Percentiles rank a stretch among this genome's conserved stretches.
Evolutionary conservation across 2,329 filamentous ascomycete species (phyloP).

Genomic region (Nothophaeocryptopus gaeumannii): DNA sequence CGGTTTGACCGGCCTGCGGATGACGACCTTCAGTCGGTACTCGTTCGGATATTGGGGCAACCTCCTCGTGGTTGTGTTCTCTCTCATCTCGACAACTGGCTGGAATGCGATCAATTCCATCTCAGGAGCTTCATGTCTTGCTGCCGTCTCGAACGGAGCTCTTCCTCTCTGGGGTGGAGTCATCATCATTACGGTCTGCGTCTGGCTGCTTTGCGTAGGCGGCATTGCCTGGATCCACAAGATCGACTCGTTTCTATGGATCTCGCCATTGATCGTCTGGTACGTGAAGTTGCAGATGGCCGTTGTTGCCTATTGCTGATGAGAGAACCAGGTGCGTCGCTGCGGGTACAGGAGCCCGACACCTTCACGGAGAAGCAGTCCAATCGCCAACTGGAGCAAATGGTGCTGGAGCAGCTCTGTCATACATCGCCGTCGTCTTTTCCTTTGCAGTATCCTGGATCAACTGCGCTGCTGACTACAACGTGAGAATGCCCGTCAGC

Average conservation of each 20-base stretch:
- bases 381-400: constrained; percentile 12
- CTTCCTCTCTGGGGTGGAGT: constrained; percentile 15
- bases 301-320: no score
- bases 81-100: constrained; percentile 13
- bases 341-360: constrained; percentile 10
- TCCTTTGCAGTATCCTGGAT: constrained; percentile 19
- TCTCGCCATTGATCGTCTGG: constrained; percentile 12
- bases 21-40: constrained; percentile 18
- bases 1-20: constrained; percentile 15
- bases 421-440: constrained; percentile 16
- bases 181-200: constrained; percentile 15
- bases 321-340: constrained; percentile 4
- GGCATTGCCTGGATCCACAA: constrained; percentile 15
- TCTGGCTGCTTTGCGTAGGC: constrained; percentile 13
- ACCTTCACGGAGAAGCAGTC: constrained; percentile 10
- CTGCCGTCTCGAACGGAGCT: constrained; percentile 7
- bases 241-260: constrained; percentile 15
- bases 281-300: no score
- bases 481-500: constrained; percentile 15
- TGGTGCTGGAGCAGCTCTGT: constrained; percentile 13
- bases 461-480: constrained; percentile 19
- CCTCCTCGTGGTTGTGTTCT: constrained; percentile 9
- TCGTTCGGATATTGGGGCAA: constrained; percentile 19
- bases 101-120: constrained; percentile 14
- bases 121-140: constrained; percentile 14